Base-by-base conservation (phyloP, 345 rosid species). In the Jatropha curcas region DNA sequence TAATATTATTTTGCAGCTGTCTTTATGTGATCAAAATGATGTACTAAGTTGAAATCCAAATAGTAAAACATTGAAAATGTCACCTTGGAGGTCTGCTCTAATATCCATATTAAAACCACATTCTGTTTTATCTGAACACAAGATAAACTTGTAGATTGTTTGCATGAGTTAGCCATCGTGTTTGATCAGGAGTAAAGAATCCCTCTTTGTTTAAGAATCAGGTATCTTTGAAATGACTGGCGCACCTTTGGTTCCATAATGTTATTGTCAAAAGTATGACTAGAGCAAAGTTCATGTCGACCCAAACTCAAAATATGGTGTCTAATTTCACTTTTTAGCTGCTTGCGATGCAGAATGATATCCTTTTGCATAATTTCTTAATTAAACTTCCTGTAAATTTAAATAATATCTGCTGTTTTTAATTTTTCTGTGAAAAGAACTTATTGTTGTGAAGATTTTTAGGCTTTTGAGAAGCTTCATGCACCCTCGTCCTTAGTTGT, bases 21-120 rank as follows among this genome's bases (percentile, higher is more conserved):
- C 60, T 5, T 19, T 24, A 69, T 55, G 48, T 4, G 62, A 35
- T 69, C 28, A 27, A 69, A 24, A 69, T 69, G 43, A 56, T 69
- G 14, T 28, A 17, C 7, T 25, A 24, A 56, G 73, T 41, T 48
- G 70, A 33, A 30, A 48, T 35, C 43, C 5, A 60, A 7, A n/a
- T 2, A 13, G 65, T 33, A 33, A 33, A 33, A 19, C 12, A 41
- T 20, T 41, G 33, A 37, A 62, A 16, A 43, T 64, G 68, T 39
- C 31, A 39, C 12, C 51, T 64, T 41, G 20, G 43, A 64, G 30
- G 51, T 67, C 71, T 16, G 35, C 55, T 65, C 43, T 19, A 20
- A 17, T 0, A 8, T 25, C 27, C 45, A 60, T 20, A 2, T 62
- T 1, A 39, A 56, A 12, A n/a, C 25, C 14, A 39, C 9, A 10